Evolutionary conservation across 1,284 basidiomycete species (phyloP).

Genomic region (Ganoderma lucidum): DNA sequence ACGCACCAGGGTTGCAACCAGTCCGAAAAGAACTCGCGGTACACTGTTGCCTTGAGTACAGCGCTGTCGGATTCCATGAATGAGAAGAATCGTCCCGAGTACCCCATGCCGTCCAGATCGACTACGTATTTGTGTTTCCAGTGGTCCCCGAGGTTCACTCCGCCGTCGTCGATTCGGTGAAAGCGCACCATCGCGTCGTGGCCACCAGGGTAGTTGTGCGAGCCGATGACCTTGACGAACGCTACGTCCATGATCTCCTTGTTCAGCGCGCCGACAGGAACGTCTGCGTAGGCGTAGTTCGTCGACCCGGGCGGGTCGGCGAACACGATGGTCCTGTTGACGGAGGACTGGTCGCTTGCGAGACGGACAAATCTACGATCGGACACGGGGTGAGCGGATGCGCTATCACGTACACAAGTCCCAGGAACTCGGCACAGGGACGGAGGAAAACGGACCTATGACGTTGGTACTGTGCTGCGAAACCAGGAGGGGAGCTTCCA

Average conservation of each 20-base stretch:
- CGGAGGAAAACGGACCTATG: constrained; percentile 65
- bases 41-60: constrained; percentile 89
- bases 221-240: constrained; percentile 82
- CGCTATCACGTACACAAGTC: background rate
- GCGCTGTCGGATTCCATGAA: constrained; percentile 90
- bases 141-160: constrained; percentile 84
- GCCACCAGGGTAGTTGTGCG: constrained; percentile 82
- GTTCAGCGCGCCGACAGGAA: constrained; percentile 75
- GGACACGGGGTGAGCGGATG: constrained; percentile 4
- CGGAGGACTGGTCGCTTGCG: constrained; percentile 66
- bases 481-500: constrained; percentile 87
- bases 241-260: constrained; percentile 88
- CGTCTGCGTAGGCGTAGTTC: constrained; percentile 65
- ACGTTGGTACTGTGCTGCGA: constrained; percentile 85
- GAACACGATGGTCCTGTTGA: constrained; percentile 78
- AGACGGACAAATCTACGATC: constrained; percentile 76
- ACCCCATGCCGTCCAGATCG: constrained; percentile 95
- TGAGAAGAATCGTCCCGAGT: constrained; percentile 89
- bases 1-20: constrained; percentile 86
- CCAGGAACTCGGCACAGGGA: constrained; percentile 10
- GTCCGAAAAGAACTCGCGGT: constrained; percentile 88
- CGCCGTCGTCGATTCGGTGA: constrained; percentile 79
- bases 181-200: constrained; percentile 69
- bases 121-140: constrained; percentile 95
- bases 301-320: constrained; percentile 72